Evolutionary conservation across 805 yeast species (phyloP), one percentile per base, ranked within the genome.

Genomic region (Candida boleticola): DNA sequence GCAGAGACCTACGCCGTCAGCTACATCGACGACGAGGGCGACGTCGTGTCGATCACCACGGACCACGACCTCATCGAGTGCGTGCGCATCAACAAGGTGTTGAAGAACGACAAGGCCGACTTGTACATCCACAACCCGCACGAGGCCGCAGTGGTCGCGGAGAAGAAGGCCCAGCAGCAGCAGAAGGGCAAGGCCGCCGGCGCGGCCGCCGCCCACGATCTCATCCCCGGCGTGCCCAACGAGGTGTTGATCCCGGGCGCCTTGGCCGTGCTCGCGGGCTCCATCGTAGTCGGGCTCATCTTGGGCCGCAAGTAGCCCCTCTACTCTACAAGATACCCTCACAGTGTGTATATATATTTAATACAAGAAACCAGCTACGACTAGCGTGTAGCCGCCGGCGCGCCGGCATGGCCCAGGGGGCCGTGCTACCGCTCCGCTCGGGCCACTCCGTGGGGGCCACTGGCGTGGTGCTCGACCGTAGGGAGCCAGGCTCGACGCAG

Each of bases 11-110:
- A 80, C 60, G 89, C 88, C 0, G 76, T 88, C 40, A 82, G 89
- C 42, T 88, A 88, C 50, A 58, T 82, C 23, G 96, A 89, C 54
- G 95, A 88, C 53, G 96, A 89, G 53, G 85, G 86, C 11, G 96
- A 89, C 56, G 65, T 83, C 11, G 86, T 89, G 19, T 81, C 88
- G 1, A 78, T 89, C 29, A 84, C 93, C 0, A 75, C 85, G 3
- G 85, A 83, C 52, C 76, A 74, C 52, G 96, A 89, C 55, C 71
- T 89, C 43, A 54, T 68, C 17, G 95, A 88, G 49, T 87, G 95
- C 57, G 79, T 84, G n/a, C 60, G 63, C 39, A 73, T 83, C 32
- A 72, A 83, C 49, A 67, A 66, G 40, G 67, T 61, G 40, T 55
- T 76, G 25, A 66, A 71, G 6, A 59, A 65, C 33, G 82, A 78